Evolutionary conservation across 768 basidiomycete genomes (phyloP).

Genomic region (Cystofilobasidium capitatum): DNA sequence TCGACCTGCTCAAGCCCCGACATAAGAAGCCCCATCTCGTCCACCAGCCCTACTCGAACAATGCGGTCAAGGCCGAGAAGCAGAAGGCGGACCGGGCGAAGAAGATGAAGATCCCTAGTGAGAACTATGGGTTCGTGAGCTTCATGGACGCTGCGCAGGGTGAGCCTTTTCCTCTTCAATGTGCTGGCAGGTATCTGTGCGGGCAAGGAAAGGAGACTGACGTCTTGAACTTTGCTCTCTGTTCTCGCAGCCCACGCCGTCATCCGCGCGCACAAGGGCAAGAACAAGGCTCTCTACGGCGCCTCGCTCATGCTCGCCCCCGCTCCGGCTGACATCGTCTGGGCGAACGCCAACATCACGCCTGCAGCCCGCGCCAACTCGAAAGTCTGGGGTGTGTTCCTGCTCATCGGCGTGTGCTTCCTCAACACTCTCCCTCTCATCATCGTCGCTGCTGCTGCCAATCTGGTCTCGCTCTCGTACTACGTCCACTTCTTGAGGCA

Average conservation of each 20-base stretch:
- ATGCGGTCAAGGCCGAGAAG: constrained; percentile 15
- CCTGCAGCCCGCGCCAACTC: constrained; percentile 58
- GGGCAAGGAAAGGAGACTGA: too few relatives aligned
- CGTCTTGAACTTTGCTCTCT: constrained; percentile 1
- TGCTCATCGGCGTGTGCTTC: constrained; percentile 71
- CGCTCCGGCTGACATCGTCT: constrained; percentile 47
- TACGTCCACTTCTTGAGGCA: constrained; percentile 65
- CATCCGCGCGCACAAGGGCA: constrained; percentile 37
- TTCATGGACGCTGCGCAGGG: constrained; percentile 27
- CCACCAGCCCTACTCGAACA: constrained; percentile 2
- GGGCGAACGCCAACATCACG: constrained; percentile 76
- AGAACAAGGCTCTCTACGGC: constrained; percentile 37
- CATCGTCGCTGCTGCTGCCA: constrained; percentile 81
- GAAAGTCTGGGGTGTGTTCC: constrained; percentile 63
- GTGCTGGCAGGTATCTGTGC: neutral
- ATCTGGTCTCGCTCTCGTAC: constrained; percentile 59
- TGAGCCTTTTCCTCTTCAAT: neutral
- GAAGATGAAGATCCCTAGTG: constrained; percentile 24
- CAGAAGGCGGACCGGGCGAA: neutral
- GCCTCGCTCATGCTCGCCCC: constrained; percentile 39
- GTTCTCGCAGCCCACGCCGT: constrained; percentile 39
- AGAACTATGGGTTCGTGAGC: constrained; percentile 25
- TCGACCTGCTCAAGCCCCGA: constrained; percentile 36
- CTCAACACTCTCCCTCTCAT: constrained; percentile 90
- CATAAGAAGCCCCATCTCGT: constrained; percentile 3